These are phyloP conservation scores for Arbutus unedo DNA, from an alignment of 148 eudicot species.

Conservation along the genomic window DNA sequence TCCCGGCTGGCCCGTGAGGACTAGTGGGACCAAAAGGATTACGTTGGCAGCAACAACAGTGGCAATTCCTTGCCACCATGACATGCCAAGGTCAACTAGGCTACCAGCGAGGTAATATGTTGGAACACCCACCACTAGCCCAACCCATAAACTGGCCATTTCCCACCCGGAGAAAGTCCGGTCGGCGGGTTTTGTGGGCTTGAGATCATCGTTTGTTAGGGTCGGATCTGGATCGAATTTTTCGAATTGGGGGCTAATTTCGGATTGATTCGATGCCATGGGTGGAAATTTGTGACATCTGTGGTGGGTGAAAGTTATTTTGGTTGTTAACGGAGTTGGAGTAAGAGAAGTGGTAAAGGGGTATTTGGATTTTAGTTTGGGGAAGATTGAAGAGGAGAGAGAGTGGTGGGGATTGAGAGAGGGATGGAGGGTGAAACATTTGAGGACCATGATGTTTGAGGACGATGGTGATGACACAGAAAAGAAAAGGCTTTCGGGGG, in stretches of 20 bases:
- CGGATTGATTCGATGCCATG: constrained; percentile 40
- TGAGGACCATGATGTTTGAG: constrained; percentile 45
- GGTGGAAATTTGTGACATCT: constrained; percentile 17
- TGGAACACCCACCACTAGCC: constrained; percentile 91
- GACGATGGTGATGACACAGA: neutral
- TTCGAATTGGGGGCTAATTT: constrained; percentile 18
- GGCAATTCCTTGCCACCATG: constrained; percentile 98
- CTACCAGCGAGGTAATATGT: constrained; percentile 92
- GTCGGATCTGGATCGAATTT: constrained; percentile 47
- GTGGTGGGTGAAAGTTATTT: constrained; percentile 9
- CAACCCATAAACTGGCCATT: constrained; percentile 88
- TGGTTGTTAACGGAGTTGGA: constrained; percentile 21
- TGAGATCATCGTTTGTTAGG: constrained; percentile 75
- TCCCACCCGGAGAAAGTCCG: constrained; percentile 79
- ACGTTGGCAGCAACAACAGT: constrained; percentile 80
- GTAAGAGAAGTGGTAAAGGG: constrained; percentile 9
- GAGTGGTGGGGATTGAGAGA: constrained; percentile 33
- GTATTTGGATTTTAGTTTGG: constrained; percentile 22
- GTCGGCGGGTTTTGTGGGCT: constrained; percentile 51
- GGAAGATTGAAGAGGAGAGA: constrained; percentile 16
- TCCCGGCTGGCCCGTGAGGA: constrained; percentile 85
- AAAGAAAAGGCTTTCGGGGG: constrained; percentile 14
- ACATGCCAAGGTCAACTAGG: constrained; percentile 90
- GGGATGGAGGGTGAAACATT: constrained; percentile 46
- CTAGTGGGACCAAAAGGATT: constrained; percentile 54